These are phyloP conservation scores for Penicillium cosmopolitanum DNA, from an alignment of 495 filamentous ascomycete species.

Conservation along the genomic window DNA sequence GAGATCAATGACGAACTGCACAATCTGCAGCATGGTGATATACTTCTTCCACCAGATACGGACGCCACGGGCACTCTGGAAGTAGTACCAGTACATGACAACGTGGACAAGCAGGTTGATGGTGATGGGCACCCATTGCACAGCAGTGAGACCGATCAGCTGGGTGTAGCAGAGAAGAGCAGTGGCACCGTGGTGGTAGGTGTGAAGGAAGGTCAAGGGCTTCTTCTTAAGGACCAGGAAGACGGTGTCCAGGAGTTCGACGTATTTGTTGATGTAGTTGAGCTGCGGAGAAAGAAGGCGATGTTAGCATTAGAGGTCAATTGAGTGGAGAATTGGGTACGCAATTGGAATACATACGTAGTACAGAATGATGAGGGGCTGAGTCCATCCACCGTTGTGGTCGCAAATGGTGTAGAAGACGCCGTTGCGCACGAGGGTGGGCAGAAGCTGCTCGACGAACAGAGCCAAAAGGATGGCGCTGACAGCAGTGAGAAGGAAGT, in stretches of 20 bases:
- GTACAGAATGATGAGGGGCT: slow-evolving; percentile 66
- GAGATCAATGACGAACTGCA: slow-evolving; percentile 62
- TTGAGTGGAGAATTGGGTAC: neutral
- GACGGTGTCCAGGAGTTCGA: slow-evolving; percentile 70
- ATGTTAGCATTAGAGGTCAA: slow-evolving; percentile 25
- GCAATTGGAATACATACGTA: slow-evolving; percentile 55
- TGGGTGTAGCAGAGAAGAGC: slow-evolving; percentile 74
- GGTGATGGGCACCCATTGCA: slow-evolving; percentile 69
- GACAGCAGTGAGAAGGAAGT: slow-evolving; percentile 65
- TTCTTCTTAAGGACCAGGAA: slow-evolving; percentile 78
- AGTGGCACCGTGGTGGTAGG: slow-evolving; percentile 75
- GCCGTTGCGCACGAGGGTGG: slow-evolving; percentile 60
- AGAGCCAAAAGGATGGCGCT: slow-evolving; percentile 64
- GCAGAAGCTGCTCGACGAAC: slow-evolving; percentile 67
- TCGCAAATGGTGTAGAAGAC: slow-evolving; percentile 69
- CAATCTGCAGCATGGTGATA: slow-evolving; percentile 61
- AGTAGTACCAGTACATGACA: slow-evolving; percentile 72
- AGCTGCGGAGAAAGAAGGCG: slow-evolving; percentile 45
- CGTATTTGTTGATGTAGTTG: slow-evolving; percentile 75
- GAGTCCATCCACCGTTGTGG: slow-evolving; percentile 67
- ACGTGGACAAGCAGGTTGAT: slow-evolving; percentile 73
- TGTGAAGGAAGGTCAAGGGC: slow-evolving; percentile 76
- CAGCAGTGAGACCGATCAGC: slow-evolving; percentile 67
- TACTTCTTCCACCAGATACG: slow-evolving; percentile 66
- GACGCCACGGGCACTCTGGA: slow-evolving; percentile 61